phyloP scores from a whole-genome alignment of 805 yeast genomes.

The Yamadazyma laniorum region DNA sequence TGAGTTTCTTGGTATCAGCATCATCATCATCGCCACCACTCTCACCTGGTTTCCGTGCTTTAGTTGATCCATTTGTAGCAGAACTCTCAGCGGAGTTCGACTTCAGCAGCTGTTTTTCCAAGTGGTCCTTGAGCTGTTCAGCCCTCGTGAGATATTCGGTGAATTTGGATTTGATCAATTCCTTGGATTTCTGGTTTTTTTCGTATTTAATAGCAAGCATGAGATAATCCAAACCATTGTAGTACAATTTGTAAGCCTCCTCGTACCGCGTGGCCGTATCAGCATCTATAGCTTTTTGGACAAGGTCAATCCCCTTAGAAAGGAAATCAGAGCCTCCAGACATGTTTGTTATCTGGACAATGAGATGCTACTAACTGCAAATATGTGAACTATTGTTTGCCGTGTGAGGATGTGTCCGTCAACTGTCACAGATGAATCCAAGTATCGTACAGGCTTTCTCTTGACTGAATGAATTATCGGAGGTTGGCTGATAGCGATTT shows the following conservation, averaged over 20 bases:
- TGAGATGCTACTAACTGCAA: too few relatives aligned
- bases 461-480: too few relatives aligned
- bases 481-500: too few relatives aligned
- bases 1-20: slow-evolving; percentile 80
- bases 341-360: slow-evolving; percentile 3
- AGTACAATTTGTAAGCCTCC: slow-evolving; percentile 91
- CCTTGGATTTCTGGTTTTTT: slow-evolving; percentile 86
- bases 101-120: slow-evolving; percentile 62
- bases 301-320: slow-evolving; percentile 91
- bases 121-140: slow-evolving; percentile 86
- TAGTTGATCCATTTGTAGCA: slow-evolving; percentile 57
- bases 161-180: slow-evolving; percentile 81
- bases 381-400: too few relatives aligned
- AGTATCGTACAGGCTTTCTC: too few relatives aligned
- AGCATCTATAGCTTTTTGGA: slow-evolving; percentile 92
- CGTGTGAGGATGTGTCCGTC: too few relatives aligned
- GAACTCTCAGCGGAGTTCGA: slow-evolving; percentile 47
- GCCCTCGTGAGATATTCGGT: slow-evolving; percentile 91
- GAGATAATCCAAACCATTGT: slow-evolving; percentile 88
- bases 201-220: slow-evolving; percentile 94
- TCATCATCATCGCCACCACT: slow-evolving; percentile 53
- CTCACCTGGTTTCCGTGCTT: slow-evolving; percentile 48
- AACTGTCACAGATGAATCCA: too few relatives aligned
- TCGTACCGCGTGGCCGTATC: slow-evolving; percentile 87
- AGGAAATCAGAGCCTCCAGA: slow-evolving; percentile 56